Base-by-base conservation (phyloP, 805 yeast species). In the Yamadazyma scolyti region DNA sequence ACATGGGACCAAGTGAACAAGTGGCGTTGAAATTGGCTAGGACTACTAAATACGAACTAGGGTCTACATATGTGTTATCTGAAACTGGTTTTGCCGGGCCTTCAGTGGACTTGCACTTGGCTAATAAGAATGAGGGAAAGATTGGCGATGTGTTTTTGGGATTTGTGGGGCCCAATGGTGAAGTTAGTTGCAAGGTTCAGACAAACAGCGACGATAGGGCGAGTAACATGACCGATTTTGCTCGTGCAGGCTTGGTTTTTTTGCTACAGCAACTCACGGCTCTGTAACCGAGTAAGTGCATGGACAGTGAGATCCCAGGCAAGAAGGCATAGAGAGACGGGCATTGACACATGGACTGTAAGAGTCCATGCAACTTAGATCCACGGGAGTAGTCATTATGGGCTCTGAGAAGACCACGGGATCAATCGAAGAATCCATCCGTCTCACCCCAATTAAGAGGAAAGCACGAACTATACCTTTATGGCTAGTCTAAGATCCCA, bases 31-130 rank as follows among this genome's bases (percentile, higher is more conserved):
- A 84, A 46, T 64, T 86, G 42, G 95, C 95, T 2, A 67, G 96
- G 30, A 84, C 83, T 42, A 65, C 88, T 33, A 70, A 80, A 48
- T 74, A 85, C 38, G 95, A 86, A 51, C 68, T 85, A 42, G 95
- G 95, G 0, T 78, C 88, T 3, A 82, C 89, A 0, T 86, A 78
- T 56, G 87, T 85, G 4, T 64, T 86, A 12, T 79, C 89, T 1
- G 96, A 86, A 54, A 80, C 93, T 1, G 96, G 95, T 1, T 81
- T 82, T 65, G 95, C 96, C 0, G 95, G 95, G 1, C 93, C 94
- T 2, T 61, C 65, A 6, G 58, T 54, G 25, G 68, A 63, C 39
- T 52, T 56, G 51, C 77, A 53, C 46, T 57, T 67, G 31, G 49
- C 40, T 16, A 52, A 56, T 14, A 43, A 40, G 18, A 47, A 39